phyloP scores from a whole-genome alignment of 2,329 filamentous ascomycete species.

The Lachnellula suecica region DNA sequence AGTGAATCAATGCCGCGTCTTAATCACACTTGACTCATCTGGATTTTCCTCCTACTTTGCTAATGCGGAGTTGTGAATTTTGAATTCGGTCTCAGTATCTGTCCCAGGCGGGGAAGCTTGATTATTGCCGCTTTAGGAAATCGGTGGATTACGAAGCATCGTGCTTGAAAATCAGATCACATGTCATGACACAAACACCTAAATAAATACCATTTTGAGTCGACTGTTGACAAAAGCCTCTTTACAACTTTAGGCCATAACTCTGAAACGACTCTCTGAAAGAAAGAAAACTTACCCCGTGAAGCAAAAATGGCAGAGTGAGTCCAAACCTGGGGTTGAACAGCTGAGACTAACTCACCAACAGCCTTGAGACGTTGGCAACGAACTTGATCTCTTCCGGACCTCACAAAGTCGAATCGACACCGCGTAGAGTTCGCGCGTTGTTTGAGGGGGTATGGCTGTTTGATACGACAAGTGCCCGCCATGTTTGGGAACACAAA shows the following conservation, averaged over 20 bases:
- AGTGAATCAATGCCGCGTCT: background rate
- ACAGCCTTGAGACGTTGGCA: conserved; percentile 9
- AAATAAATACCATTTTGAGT: background rate
- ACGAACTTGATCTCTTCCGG: conserved; percentile 13
- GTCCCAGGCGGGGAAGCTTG: background rate
- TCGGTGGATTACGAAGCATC: background rate
- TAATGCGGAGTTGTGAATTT: background rate
- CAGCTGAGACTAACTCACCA: background rate
- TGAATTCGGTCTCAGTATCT: background rate
- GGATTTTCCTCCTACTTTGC: background rate
- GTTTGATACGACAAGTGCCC: conserved; percentile 35
- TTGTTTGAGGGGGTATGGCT: conserved; percentile 14
- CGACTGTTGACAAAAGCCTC: background rate
- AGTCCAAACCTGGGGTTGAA: background rate
- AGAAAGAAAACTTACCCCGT: background rate
- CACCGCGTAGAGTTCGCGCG: conserved; percentile 19
- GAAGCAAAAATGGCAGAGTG: background rate
- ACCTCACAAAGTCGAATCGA: conserved; percentile 19
- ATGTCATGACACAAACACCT: background rate
- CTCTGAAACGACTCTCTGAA: too few relatives aligned
- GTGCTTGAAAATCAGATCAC: background rate
- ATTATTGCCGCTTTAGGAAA: background rate
- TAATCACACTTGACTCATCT: background rate
- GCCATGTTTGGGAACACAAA: conserved; percentile 44
- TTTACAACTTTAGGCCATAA: too few relatives aligned